Evolutionary conservation across 371 early-diverging fungal genomes (phyloP).

Genomic region (Lichtheimia corymbifera): DNA sequence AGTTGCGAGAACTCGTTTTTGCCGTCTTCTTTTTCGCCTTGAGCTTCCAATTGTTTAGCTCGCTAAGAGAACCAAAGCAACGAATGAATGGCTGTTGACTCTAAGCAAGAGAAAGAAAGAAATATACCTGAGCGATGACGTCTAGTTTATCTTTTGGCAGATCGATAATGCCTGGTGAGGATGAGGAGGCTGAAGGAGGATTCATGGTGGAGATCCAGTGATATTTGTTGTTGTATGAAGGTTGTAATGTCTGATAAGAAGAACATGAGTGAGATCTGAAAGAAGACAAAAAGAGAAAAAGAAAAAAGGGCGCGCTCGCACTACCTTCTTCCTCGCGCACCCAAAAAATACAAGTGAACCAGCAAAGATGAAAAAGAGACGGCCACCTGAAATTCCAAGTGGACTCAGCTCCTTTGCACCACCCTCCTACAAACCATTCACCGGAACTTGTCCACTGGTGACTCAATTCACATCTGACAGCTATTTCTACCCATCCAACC

Average conservation of each 20-base stretch:
- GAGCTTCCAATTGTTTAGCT: conserved; percentile 47
- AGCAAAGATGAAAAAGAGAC: background rate
- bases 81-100: background rate
- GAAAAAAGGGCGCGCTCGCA: background rate
- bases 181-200: conserved; percentile 9
- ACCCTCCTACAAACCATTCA: background rate
- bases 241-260: no score
- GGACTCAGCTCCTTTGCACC: no score
- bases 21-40: conserved; percentile 73
- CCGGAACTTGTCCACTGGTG: background rate
- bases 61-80: background rate
- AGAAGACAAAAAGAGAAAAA: conserved; percentile 1
- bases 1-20: conserved; percentile 69
- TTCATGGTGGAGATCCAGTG: background rate
- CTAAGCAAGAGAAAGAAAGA: background rate
- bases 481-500: no score
- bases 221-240: no score
- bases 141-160: conserved; percentile 38
- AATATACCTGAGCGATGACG: conserved; percentile 37
- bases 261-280: background rate
- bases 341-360: background rate
- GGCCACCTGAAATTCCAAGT: no score
- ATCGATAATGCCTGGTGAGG: conserved; percentile 15
- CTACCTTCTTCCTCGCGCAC: background rate
- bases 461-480: background rate